phyloP scores from a whole-genome alignment of 176 grass and related monocot species.

The Cocos nucifera region DNA sequence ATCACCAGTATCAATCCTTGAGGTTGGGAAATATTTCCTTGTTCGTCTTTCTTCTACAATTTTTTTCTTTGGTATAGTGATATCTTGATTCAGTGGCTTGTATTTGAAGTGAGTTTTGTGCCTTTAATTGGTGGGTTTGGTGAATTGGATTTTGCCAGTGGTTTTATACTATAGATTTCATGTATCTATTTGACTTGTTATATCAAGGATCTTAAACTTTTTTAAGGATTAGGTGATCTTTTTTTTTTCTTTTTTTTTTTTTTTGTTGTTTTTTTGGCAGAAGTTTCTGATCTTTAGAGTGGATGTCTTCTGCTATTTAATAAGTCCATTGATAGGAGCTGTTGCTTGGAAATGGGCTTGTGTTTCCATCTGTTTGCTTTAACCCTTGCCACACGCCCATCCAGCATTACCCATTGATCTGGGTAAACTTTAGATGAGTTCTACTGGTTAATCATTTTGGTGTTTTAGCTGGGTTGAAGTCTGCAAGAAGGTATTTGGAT shows the following conservation, averaged over 20 bases:
- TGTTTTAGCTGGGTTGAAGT: no score
- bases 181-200: background rate
- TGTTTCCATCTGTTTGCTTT: slow-evolving; percentile 3
- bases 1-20: no score
- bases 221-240: background rate
- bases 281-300: background rate
- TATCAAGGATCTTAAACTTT: background rate
- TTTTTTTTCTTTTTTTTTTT: background rate
- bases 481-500: no score
- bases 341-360: background rate
- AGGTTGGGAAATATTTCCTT: no score
- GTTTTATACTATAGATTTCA: background rate
- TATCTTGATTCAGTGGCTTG: no score
- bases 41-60: no score
- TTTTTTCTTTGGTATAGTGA: no score
- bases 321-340: background rate
- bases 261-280: background rate
- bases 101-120: no score
- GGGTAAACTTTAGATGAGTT: no score
- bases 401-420: background rate
- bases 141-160: background rate
- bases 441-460: no score
- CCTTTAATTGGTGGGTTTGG: no score
- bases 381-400: no score
- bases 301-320: background rate